Evolutionary conservation across 2,329 filamentous ascomycete genomes (phyloP).

Genomic region (Arthroderma uncinatum): DNA sequence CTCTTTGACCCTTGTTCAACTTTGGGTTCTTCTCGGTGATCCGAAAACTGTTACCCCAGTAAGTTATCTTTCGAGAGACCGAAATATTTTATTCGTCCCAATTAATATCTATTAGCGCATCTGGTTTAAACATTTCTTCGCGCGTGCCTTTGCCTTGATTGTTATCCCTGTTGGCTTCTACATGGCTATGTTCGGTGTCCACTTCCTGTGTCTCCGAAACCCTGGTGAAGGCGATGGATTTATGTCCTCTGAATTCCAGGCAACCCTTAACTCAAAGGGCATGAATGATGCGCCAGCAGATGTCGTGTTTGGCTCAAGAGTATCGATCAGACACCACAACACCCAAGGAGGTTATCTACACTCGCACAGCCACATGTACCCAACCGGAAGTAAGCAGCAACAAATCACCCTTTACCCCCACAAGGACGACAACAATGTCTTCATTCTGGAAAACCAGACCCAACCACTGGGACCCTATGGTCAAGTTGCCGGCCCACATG

Average conservation of each 20-base stretch:
- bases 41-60: constrained; percentile 69
- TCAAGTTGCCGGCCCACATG: constrained; percentile 65
- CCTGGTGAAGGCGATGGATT: constrained; percentile 96
- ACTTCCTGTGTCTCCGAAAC: constrained; percentile 87
- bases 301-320: constrained; percentile 75
- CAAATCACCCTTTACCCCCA: constrained; percentile 97
- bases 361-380: constrained; percentile 96
- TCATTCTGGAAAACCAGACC: constrained; percentile 90
- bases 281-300: constrained; percentile 95
- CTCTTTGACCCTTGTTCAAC: constrained; percentile 74
- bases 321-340: constrained; percentile 84
- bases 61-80: constrained; percentile 68
- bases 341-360: constrained; percentile 97
- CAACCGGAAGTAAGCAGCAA: constrained; percentile 93
- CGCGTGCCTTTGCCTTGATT: constrained; percentile 81
- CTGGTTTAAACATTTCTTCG: constrained; percentile 90
- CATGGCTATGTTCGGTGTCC: constrained; percentile 92
- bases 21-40: constrained; percentile 92
- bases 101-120: constrained; percentile 43
- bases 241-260: constrained; percentile 99
- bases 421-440: constrained; percentile 97
- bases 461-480: constrained; percentile 71
- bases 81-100: constrained; percentile 35
- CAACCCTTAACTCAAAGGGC: constrained; percentile 87
- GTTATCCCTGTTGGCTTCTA: constrained; percentile 83